Evolutionary conservation across 257 asterid species (phyloP), one percentile per base, ranked within the genome.

Genomic region (Avicennia marina): DNA sequence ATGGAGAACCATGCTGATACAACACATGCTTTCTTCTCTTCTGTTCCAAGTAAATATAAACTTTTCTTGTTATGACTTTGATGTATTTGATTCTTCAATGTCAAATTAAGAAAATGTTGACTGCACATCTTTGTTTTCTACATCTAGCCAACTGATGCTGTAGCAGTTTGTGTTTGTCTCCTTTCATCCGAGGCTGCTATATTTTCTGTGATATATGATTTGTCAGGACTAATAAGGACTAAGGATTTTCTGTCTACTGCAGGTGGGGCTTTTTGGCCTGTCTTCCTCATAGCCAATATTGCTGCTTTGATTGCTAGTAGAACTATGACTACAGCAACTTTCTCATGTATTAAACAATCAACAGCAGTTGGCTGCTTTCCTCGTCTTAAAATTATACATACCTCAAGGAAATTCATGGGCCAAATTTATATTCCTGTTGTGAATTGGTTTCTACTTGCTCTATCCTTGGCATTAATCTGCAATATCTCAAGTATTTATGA

Each of bases 271-370:
- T 93, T 83, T 77, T 93, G 99, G 99, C 96, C 95, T 32, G 90
- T 93, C 67, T 79, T 93, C 61, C 61, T 93, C 66, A 88, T 93
- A 65, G 94, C 99, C 63, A 93, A 89, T 67, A 57, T 84, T 65
- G 99, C 99, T 64, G 99, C 99, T 31, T 68, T 93, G 75, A 93
- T 93, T 67, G 99, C 99, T 68, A 93, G 99, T 81, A 78, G 99
- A 78, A 88, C 97, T 45, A 93, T 89, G 97, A 89, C 95, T 56
- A 89, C 99, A 53, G 97, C 99, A 11, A 86, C 96, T 33, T 93
- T 93, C 80, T 89, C 99, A 33, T 93, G 99, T 75, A 82, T 93
- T 29, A 93, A 93, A 61, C 97, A 93, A 66, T 89, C 99, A 64
- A 79, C 86, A 22, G 89, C 95, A 10, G 95, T 93, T 45, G 99